Percentiles rank a stretch among this genome's conserved stretches.
Conservation (phyloP, 129 eudicot species). For the Mikania micrantha region DNA sequence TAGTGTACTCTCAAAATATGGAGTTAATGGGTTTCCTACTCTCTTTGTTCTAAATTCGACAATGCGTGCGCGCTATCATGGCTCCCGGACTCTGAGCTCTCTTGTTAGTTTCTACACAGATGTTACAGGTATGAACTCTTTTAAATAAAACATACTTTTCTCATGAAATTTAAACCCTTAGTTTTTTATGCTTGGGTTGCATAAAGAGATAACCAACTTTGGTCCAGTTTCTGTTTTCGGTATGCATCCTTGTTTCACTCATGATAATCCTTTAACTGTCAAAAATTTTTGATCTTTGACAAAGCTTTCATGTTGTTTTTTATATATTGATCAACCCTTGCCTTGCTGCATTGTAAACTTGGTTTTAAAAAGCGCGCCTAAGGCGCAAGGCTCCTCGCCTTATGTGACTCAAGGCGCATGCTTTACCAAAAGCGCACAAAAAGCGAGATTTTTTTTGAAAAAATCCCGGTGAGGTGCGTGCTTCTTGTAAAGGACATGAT, state of each 20-base stretch:
- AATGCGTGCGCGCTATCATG: conserved; percentile 77
- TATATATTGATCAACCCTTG: neutral
- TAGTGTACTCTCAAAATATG: conserved; percentile 79
- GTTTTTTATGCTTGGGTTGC: neutral
- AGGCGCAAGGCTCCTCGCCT: too few species aligned
- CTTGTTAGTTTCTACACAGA: conserved; percentile 58
- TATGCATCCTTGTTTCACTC: too few species aligned
- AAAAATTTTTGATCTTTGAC: neutral
- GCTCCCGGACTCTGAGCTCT: conserved; percentile 66
- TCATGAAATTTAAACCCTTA: neutral
- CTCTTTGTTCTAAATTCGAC: conserved; percentile 74
- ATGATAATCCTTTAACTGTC: neutral
- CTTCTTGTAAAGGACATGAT: too few species aligned
- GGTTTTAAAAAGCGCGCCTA: too few species aligned
- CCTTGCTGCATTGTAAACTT: too few species aligned
- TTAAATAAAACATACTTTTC: neutral
- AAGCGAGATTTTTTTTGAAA: too few species aligned
- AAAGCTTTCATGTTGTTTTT: neutral
- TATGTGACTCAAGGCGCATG: too few species aligned
- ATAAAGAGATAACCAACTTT: neutral
- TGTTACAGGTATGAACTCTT: conserved; percentile 50
- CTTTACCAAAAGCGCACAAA: too few species aligned
- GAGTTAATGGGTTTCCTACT: conserved; percentile 90
- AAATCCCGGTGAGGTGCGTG: too few species aligned
- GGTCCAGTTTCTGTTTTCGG: too few species aligned